Conservation (phyloP, 305 asterid genomes). For the Solanum hybrid region DNA sequence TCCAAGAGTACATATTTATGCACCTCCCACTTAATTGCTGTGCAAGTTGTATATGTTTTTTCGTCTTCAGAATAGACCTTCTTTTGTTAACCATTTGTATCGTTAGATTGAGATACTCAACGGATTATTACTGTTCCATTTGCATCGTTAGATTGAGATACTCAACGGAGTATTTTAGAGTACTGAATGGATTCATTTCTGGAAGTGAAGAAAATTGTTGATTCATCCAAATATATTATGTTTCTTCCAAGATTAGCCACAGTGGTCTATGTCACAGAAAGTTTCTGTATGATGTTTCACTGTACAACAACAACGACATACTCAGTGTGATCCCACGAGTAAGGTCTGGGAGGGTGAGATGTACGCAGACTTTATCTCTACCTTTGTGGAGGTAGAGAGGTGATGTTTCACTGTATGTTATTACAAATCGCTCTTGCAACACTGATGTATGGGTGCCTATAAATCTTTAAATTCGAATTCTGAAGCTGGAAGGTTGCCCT, state of each 20-base stretch:
- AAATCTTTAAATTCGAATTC: background rate
- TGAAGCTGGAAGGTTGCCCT: background rate
- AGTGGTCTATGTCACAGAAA: background rate
- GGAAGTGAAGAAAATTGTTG: background rate
- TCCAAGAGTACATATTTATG: slow-evolving; percentile 5
- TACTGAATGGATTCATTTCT: background rate
- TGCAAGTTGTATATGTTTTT: background rate
- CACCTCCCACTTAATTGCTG: background rate
- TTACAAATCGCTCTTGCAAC: background rate
- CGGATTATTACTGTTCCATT: background rate
- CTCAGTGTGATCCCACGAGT: background rate
- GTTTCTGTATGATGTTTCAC: background rate
- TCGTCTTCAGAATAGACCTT: background rate
- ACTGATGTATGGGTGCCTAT: background rate
- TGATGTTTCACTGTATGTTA: background rate
- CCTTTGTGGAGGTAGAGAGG: background rate
- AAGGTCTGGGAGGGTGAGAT: background rate
- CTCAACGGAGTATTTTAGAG: background rate
- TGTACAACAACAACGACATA: background rate
- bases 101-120: background rate
- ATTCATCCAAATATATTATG: background rate
- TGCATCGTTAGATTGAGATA: background rate
- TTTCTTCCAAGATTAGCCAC: background rate
- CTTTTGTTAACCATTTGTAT: background rate
- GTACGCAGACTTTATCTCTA: background rate